Percentiles rank a stretch among this genome's conserved stretches.
Evolutionary conservation across 2,329 filamentous ascomycete genomes (phyloP).

Genomic region (Shiraia sp.): DNA sequence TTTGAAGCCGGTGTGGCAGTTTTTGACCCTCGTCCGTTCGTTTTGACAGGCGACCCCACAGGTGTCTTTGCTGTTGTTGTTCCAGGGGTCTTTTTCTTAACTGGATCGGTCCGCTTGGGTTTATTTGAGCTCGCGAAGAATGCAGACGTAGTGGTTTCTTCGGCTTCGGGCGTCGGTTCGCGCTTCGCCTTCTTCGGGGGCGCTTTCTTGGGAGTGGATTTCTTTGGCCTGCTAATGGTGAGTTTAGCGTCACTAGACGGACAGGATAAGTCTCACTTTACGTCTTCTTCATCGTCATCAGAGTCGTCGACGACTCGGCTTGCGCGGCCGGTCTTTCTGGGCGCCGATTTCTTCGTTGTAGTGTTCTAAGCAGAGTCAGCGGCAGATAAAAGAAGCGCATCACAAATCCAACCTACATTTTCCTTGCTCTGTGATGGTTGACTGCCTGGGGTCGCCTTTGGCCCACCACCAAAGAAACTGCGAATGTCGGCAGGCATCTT

Average conservation of each 20-base stretch:
- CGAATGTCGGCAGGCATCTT: conserved; percentile 86
- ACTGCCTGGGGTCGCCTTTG: conserved; percentile 56
- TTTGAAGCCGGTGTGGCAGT: conserved; percentile 41
- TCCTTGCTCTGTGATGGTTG: conserved; percentile 37
- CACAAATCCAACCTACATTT: conserved; percentile 27
- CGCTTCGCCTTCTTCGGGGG: conserved; percentile 60
- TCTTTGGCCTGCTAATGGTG: conserved; percentile 40
- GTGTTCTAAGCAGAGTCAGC: conserved; percentile 24
- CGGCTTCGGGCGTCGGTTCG: conserved; percentile 53
- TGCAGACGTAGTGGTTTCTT: conserved; percentile 64
- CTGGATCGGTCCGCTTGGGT: conserved; percentile 54
- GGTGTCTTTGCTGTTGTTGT: conserved; percentile 43
- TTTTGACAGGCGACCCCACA: conserved; percentile 40
- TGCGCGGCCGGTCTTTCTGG: conserved; percentile 49
- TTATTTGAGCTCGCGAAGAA: conserved; percentile 66
- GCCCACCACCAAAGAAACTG: conserved; percentile 86
- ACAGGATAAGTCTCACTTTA: conserved; percentile 25
- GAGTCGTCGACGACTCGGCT: conserved; percentile 66
- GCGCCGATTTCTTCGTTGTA: conserved; percentile 41
- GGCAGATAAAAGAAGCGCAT: background rate
- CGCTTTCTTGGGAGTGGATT: conserved; percentile 59
- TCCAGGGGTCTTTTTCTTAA: conserved; percentile 39
- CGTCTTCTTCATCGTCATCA: conserved; percentile 61
- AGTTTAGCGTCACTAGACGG: conserved; percentile 18
- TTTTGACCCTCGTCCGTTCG: conserved; percentile 36